Evolutionary conservation across 352 stramenopile genomes (phyloP).

Genomic region (Pythium aristosporum): DNA sequence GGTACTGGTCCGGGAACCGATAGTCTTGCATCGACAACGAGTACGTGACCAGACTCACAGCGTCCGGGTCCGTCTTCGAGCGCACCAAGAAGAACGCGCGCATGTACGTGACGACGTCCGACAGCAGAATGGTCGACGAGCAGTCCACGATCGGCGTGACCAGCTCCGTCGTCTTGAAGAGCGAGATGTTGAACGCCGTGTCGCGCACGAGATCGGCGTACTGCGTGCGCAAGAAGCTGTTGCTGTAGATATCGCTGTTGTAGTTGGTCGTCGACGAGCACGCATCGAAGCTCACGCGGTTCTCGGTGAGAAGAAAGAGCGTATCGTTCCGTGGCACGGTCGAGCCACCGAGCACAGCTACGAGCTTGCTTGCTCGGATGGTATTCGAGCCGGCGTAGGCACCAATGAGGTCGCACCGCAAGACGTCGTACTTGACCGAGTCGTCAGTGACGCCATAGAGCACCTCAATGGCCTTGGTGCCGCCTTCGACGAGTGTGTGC

Average conservation of each 20-base stretch:
- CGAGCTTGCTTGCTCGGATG: conserved; percentile 5
- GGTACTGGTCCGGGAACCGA: conserved; percentile 18
- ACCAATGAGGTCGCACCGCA: conserved; percentile 6
- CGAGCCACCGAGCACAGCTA: not conserved
- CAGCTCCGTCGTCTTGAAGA: conserved; percentile 34
- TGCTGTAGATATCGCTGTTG: conserved; percentile 32
- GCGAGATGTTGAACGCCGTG: conserved; percentile 34
- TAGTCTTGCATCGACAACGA: conserved; percentile 28
- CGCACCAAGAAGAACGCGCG: conserved; percentile 28
- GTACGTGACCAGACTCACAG: conserved; percentile 20
- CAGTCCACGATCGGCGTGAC: conserved; percentile 44
- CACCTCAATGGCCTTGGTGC: conserved; percentile 6
- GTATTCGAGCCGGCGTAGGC: not conserved
- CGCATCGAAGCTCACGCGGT: conserved; percentile 13
- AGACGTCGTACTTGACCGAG: conserved; percentile 14
- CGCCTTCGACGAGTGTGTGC: conserved; percentile 4
- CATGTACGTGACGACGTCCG: conserved; percentile 7
- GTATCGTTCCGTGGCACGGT: conserved; percentile 33
- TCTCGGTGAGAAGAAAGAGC: conserved; percentile 22
- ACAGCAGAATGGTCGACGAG: conserved; percentile 12
- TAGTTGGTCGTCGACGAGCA: conserved; percentile 23
- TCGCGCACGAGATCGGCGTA: conserved; percentile 23
- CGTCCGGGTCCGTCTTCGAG: conserved; percentile 10
- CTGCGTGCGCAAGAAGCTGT: conserved; percentile 18
- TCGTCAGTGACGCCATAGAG: conserved; percentile 14